Base-by-base conservation (phyloP, 176 grass and related monocot species). In the Oryza australiensis region DNA sequence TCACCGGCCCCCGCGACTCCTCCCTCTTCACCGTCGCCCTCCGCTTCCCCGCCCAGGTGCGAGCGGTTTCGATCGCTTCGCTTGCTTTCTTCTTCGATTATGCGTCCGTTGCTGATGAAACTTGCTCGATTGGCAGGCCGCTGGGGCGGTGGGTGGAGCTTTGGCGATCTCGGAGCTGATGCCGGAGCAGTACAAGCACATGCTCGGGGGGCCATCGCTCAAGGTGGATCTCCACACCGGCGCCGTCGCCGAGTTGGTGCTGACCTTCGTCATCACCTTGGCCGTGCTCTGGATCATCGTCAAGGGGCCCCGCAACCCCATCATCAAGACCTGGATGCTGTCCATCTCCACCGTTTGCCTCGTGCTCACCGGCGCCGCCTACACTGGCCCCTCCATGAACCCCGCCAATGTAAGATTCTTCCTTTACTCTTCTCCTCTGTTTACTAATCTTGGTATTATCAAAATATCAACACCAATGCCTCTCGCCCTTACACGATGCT, bases 341-440 rank as follows among this genome's bases (percentile, higher is more conserved):
- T 62, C 89, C 42, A 14, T 87, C 60, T 83, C 87, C 64, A 94
- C 87, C 0, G 80, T 94, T 40, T n/a, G 64, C 12, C 41, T 94
- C 26, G 86, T 94, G 68, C 33, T 89, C 29, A 16, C 82, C 20
- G 93, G 93, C 33, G 83, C 80, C 8, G 80, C 83, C 29, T 94
- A 94, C 55, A 94, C 93, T 2, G 93, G 93, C 10, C 93, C 93
- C 7, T 85, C 93, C 38, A 94, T 94, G 89, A 94, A 94, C 74
- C 93, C 93, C 71, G 93, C 89, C 18, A 92, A 94, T 76, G 93
- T 94, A 64, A 89, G 64, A 40, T 69, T 20, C 29, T 18, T 28
- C 2, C 16, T 32, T 62, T 40, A 55, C 65, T 42, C 7, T 24
- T 12, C 22, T 22, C 9, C 3, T 4, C 34, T 70, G 20, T 13